These are phyloP conservation scores for Nemophila menziesii DNA, from an alignment of 257 asterid species.

Conservation along the genomic window DNA sequence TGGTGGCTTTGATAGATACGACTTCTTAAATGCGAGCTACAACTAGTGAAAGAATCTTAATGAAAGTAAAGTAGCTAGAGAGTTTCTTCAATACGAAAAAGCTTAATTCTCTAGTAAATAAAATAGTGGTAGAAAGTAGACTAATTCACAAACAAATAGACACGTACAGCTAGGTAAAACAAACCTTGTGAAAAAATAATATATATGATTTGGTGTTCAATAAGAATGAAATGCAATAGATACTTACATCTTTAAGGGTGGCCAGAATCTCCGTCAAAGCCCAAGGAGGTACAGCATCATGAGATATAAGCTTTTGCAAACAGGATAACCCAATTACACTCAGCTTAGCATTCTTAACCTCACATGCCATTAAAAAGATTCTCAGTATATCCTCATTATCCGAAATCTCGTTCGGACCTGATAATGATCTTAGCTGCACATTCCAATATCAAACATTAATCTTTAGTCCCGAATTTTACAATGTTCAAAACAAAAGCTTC, in stretches of 20 bases:
- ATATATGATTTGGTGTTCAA: background rate
- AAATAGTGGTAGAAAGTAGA: background rate
- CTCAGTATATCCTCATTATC: constrained; percentile 69
- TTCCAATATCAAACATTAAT: constrained; percentile 10
- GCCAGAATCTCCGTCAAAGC: constrained; percentile 69
- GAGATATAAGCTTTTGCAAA: constrained; percentile 86
- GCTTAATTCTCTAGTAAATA: background rate
- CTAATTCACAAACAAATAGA: background rate
- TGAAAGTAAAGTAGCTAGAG: background rate
- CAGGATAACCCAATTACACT: constrained; percentile 86
- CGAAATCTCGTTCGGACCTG: constrained; percentile 81
- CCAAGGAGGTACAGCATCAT: constrained; percentile 83
- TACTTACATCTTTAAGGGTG: constrained; percentile 84
- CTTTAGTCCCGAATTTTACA: background rate
- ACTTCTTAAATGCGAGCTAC: no score
- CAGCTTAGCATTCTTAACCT: constrained; percentile 69
- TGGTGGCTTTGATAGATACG: no score
- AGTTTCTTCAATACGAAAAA: background rate
- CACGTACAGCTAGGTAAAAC: background rate
- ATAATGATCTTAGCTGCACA: constrained; percentile 75
- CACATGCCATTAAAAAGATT: constrained; percentile 96
- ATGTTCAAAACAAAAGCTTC: constrained; percentile 1
- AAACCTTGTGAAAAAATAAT: background rate
- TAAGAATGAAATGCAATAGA: background rate
- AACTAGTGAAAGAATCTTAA: no score